Conservation (phyloP, 2,329 filamentous ascomycete genomes). For the Gaeumannomyces sp. region DNA sequence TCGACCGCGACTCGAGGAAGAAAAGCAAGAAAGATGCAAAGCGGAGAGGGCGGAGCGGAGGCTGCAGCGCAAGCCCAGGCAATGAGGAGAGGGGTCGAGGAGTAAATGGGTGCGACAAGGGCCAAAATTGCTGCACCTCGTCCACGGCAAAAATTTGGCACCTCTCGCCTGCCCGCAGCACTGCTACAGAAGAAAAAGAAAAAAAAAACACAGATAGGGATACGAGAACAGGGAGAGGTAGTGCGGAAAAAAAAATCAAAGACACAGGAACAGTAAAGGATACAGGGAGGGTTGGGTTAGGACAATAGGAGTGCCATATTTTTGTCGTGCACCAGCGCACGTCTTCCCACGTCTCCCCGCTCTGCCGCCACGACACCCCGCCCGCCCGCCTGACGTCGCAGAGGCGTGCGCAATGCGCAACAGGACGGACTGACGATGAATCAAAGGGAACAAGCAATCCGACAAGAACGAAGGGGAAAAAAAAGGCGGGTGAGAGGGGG, state of each 20-base stretch:
- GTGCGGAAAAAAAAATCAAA: too few species aligned
- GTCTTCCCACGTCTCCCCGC: not conserved
- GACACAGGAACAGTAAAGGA: too few species aligned
- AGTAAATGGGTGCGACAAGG: not conserved
- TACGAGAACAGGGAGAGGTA: too few species aligned
- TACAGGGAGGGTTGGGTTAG: too few species aligned
- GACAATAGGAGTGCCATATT: too few species aligned
- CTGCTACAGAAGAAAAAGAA: not conserved
- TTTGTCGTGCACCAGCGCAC: too few species aligned
- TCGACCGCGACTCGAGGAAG: conserved; percentile 9
- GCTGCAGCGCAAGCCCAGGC: conserved; percentile 1
- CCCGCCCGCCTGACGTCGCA: not conserved
- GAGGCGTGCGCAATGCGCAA: not conserved
- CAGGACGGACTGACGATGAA: too few species aligned
- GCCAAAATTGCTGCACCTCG: too few species aligned
- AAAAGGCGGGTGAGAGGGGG: conserved; percentile 7
- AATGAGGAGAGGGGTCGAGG: not conserved
- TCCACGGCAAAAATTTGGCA: not conserved
- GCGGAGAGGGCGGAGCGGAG: not conserved
- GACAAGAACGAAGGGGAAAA: conserved; percentile 1
- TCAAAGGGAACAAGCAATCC: not conserved
- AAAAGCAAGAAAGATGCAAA: conserved; percentile 4
- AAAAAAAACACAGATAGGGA: too few species aligned
- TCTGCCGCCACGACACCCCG: not conserved
- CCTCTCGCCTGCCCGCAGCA: not conserved